Conservation (phyloP, 257 asterid species). For the Perilla frutescens region DNA sequence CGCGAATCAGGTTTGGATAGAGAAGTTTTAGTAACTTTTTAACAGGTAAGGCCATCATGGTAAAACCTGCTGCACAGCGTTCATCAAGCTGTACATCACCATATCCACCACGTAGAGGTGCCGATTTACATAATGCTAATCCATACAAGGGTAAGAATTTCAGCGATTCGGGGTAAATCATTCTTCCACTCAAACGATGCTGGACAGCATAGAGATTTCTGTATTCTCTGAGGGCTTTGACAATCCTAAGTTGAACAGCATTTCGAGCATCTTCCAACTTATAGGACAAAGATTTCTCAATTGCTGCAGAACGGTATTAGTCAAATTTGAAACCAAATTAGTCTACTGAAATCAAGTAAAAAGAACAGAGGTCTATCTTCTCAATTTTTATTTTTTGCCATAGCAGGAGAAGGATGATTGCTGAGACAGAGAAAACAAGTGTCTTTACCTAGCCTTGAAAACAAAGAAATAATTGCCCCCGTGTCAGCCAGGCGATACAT, state of each 20-base stretch:
- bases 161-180: conserved; percentile 86
- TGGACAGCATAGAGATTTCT: conserved; percentile 89
- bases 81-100: conserved; percentile 76
- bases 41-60: conserved; percentile 76
- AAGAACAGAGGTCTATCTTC: conserved; percentile 4
- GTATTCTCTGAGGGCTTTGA: conserved; percentile 86
- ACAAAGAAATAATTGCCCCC: conserved; percentile 75
- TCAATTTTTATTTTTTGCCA: neutral
- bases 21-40: conserved; percentile 69
- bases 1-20: conserved; percentile 64
- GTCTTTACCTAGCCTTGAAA: conserved; percentile 78
- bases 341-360: conserved; percentile 17
- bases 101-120: conserved; percentile 83
- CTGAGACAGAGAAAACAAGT: neutral
- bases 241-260: conserved; percentile 68
- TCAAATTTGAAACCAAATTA: conserved; percentile 24
- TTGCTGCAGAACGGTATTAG: conserved; percentile 60
- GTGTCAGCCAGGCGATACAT: conserved; percentile 88
- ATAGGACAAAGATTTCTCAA: conserved; percentile 77
- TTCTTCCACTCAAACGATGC: conserved; percentile 76
- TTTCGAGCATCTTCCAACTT: conserved; percentile 88
- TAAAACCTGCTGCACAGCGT: conserved; percentile 66
- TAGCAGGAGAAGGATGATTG: conserved; percentile 1
- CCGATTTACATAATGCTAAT: conserved; percentile 71
- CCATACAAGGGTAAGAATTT: conserved; percentile 68